These are phyloP conservation scores for Trichocladium uniseriatum DNA, from an alignment of 495 filamentous ascomycete genomes.

Conservation along the genomic window DNA sequence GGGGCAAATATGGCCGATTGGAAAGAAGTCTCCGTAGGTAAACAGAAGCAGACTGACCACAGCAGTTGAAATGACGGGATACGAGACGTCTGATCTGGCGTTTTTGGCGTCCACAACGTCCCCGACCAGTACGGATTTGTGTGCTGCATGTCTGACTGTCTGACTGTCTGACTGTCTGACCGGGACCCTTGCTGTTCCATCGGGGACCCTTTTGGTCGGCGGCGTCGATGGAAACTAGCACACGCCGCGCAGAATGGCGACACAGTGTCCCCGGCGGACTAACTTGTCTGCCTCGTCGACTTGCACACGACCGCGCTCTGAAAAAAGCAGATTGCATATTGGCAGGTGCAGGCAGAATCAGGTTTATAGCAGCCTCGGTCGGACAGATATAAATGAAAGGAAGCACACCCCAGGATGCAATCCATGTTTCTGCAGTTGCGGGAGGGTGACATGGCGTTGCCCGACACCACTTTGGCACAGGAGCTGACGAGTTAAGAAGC, in stretches of 20 bases:
- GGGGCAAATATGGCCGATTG: too few species aligned
- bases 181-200: constrained; percentile 7
- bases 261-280: too few species aligned
- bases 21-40: too few species aligned
- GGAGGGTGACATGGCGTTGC: constrained; percentile 16
- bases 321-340: too few species aligned
- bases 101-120: too few species aligned
- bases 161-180: constrained; percentile 5
- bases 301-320: not conserved
- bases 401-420: constrained; percentile 7
- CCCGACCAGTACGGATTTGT: not conserved
- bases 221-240: not conserved
- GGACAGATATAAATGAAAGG: constrained; percentile 5
- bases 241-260: not conserved
- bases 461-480: not conserved
- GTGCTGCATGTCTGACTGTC: constrained; percentile 6
- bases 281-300: constrained; percentile 5
- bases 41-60: too few species aligned
- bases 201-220: not conserved
- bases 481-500: not conserved
- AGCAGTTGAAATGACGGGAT: too few species aligned
- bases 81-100: not conserved
- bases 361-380: constrained; percentile 4
- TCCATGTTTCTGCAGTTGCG: not conserved
- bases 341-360: not conserved